These are phyloP conservation scores for Durusdinium trenchii DNA, from an alignment of 73 alveolate genomes.

Conservation along the genomic window DNA sequence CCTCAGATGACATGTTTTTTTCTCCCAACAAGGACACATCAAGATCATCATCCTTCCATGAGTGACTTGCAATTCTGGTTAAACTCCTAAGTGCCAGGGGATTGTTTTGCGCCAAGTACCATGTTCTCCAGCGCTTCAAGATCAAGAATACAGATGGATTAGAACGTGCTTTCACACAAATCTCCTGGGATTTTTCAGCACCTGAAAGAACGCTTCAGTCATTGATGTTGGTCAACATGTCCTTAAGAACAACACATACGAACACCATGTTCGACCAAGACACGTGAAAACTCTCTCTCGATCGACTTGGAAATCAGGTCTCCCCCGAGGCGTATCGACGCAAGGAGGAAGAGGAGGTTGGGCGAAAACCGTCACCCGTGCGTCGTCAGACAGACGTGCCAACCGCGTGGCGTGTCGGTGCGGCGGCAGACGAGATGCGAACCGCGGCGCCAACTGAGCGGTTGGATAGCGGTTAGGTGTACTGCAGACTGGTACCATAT, in stretches of 20 bases:
- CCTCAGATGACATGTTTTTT: no score
- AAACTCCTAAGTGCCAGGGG: no score
- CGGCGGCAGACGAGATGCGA: not conserved
- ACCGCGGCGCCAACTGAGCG: not conserved
- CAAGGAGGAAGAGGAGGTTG: conserved; percentile 37
- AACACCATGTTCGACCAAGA: not conserved
- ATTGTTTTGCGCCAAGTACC: no score
- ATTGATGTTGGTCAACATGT: not conserved
- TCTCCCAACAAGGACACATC: no score
- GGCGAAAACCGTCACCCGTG: not conserved
- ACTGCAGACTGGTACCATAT: not conserved
- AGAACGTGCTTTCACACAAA: not conserved
- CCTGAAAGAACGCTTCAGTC: not conserved
- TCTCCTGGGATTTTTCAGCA: not conserved
- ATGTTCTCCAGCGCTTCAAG: no score
- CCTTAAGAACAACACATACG: no score
- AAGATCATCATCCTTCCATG: no score
- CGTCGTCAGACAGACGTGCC: not conserved
- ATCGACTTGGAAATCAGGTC: not conserved
- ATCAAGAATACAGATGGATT: not conserved
- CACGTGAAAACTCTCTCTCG: no score
- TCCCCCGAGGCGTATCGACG: conserved; percentile 53
- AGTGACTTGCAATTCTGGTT: no score
- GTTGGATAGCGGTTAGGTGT: not conserved
- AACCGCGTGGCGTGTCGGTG: not conserved